These are phyloP conservation scores for Martiniozyma abietophila DNA, from an alignment of 805 yeast species.

Conservation along the genomic window DNA sequence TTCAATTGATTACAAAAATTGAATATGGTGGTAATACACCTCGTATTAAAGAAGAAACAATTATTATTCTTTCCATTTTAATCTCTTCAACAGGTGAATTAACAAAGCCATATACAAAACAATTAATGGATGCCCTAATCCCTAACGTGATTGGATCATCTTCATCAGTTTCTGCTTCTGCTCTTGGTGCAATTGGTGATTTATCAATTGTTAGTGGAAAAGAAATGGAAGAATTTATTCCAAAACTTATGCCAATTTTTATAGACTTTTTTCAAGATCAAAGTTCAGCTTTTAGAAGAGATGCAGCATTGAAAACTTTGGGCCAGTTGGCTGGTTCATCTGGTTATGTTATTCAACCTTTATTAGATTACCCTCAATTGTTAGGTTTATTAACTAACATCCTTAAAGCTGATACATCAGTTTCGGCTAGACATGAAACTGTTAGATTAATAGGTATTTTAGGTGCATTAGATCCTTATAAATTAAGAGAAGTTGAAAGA, in stretches of 20 bases:
- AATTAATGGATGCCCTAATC: conserved; percentile 76
- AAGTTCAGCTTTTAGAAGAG: conserved; percentile 77
- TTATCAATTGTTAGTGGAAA: conserved; percentile 83
- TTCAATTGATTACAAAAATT: conserved; percentile 76
- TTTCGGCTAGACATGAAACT: conserved; percentile 72
- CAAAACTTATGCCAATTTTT: conserved; percentile 76
- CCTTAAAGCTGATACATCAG: conserved; percentile 69
- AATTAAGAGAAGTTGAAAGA: conserved; percentile 84
- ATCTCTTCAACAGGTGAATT: conserved; percentile 72
- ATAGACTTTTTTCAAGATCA: conserved; percentile 88
- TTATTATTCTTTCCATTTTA: conserved; percentile 60
- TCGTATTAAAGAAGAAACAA: conserved; percentile 78
- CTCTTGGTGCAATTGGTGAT: conserved; percentile 83
- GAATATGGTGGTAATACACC: conserved; percentile 70
- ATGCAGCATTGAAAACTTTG: conserved; percentile 78
- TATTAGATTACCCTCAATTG: conserved; percentile 83
- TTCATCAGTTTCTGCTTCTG: conserved; percentile 78
- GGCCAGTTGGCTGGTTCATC: conserved; percentile 87
- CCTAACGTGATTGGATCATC: conserved; percentile 66
- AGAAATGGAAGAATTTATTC: conserved; percentile 62
- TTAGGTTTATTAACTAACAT: conserved; percentile 75
- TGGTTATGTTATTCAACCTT: conserved; percentile 92
- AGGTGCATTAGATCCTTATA: conserved; percentile 96
- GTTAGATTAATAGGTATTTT: conserved; percentile 83
- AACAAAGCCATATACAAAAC: conserved; percentile 85